These are phyloP conservation scores for Millerago galiae DNA, from an alignment of 805 yeast species.

Conservation along the genomic window DNA sequence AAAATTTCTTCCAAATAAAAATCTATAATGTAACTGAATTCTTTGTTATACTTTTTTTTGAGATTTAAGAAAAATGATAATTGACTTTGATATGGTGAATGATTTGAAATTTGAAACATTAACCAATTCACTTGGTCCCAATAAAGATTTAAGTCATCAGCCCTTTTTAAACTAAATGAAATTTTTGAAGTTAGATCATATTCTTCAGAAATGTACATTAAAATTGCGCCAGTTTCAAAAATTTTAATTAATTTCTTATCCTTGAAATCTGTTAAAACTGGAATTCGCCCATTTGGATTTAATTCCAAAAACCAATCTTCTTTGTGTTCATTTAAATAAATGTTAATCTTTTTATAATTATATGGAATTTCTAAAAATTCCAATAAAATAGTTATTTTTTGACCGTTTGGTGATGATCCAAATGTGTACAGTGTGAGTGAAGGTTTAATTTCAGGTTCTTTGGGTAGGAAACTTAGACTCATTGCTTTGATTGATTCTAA, in stretches of 20 bases:
- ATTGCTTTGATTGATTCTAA: no score
- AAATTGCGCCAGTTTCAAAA: slow-evolving; percentile 55
- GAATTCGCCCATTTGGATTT: slow-evolving; percentile 59
- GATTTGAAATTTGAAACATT: slow-evolving; percentile 46
- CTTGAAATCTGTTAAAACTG: slow-evolving; percentile 38
- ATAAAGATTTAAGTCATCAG: slow-evolving; percentile 26
- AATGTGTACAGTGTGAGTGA: slow-evolving; percentile 39
- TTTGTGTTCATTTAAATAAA: slow-evolving; percentile 39
- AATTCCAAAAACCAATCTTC: slow-evolving; percentile 48
- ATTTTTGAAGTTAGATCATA: slow-evolving; percentile 47
- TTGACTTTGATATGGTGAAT: slow-evolving; percentile 57
- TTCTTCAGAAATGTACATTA: slow-evolving; percentile 49
- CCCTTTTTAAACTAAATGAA: slow-evolving; percentile 22
- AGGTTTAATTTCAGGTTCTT: slow-evolving; percentile 33
- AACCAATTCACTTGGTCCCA: slow-evolving; percentile 44
- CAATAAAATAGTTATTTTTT: slow-evolving; percentile 31
- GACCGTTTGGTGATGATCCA: slow-evolving; percentile 51
- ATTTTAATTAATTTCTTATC: slow-evolving; percentile 36
- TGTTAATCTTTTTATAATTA: slow-evolving; percentile 32
- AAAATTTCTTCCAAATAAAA: slow-evolving; percentile 3
- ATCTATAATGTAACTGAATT: neutral
- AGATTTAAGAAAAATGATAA: slow-evolving; percentile 16
- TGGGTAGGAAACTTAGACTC: neutral
- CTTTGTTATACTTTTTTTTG: neutral
- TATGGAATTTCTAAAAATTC: slow-evolving; percentile 29